A percentile compares a stretch with the other conserved stretches of the same genome.
These are phyloP conservation scores for Euptelea pleiosperma DNA, from an alignment of 164 flowering plant genomes.

Conservation along the genomic window DNA sequence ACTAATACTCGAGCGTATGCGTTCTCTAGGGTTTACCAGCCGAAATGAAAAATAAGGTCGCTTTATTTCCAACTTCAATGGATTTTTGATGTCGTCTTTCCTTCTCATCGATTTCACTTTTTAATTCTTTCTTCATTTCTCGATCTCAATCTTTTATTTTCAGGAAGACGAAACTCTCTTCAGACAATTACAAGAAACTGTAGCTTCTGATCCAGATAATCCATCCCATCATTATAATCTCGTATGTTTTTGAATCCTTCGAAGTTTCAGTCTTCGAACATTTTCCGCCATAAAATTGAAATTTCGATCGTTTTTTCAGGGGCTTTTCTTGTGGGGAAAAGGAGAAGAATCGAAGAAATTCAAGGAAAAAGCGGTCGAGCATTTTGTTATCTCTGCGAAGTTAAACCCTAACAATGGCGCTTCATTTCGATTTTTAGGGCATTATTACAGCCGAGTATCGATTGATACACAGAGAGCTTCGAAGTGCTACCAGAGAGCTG, in stretches of 20 bases:
- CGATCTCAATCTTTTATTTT: not conserved
- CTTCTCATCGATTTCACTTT: no score
- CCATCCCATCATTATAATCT: constrained; percentile 52
- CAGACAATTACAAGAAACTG: constrained; percentile 31
- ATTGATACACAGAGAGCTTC: constrained; percentile 56
- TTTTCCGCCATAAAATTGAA: not conserved
- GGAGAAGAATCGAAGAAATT: constrained; percentile 27
- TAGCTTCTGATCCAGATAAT: constrained; percentile 48
- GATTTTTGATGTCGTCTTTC: not conserved
- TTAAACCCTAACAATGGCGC: constrained; percentile 64
- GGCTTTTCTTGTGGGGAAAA: constrained; percentile 56
- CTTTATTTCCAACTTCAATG: not conserved
- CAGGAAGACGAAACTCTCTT: constrained; percentile 17
- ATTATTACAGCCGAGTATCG: constrained; percentile 47
- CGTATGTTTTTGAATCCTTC: constrained; percentile 25
- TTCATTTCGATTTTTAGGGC: constrained; percentile 72
- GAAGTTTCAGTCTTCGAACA: not conserved
- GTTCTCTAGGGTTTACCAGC: constrained; percentile 3
- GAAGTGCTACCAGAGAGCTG: constrained; percentile 87
- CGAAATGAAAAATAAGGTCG: constrained; percentile 7
- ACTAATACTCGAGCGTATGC: no score
- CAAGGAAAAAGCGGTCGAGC: constrained; percentile 70
- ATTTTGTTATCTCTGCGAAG: constrained; percentile 64
- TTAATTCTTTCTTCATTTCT: no score
- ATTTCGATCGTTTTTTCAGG: constrained; percentile 32